Evolutionary conservation across 2,329 filamentous ascomycete species (phyloP).

Genomic region (Dactylellina leptospora): DNA sequence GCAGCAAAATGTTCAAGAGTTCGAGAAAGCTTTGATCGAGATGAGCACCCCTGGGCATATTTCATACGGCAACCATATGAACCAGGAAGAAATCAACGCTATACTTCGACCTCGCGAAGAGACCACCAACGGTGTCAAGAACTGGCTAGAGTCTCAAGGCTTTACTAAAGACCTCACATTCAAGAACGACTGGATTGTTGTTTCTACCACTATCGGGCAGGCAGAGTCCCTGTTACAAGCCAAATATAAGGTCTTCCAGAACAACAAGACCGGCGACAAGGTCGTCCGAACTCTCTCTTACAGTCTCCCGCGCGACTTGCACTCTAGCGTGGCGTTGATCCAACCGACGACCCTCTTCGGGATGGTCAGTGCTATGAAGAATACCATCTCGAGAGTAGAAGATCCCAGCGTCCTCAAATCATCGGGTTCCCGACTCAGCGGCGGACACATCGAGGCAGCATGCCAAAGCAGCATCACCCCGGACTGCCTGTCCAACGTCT

Average conservation of each 20-base stretch:
- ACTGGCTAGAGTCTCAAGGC: constrained; percentile 63
- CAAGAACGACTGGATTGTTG: constrained; percentile 60
- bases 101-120: constrained; percentile 62
- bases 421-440: not conserved
- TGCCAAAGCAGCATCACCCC: constrained; percentile 59
- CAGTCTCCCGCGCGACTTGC: constrained; percentile 69
- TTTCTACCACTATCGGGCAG: constrained; percentile 56
- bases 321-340: constrained; percentile 69
- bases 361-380: constrained; percentile 37
- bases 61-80: constrained; percentile 65
- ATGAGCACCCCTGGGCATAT: constrained; percentile 63
- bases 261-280: constrained; percentile 52
- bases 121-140: constrained; percentile 59
- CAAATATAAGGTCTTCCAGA: constrained; percentile 57
- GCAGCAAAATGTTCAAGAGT: constrained; percentile 56
- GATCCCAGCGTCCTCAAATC: constrained; percentile 14
- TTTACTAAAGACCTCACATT: constrained; percentile 59
- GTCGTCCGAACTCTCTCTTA: constrained; percentile 61
- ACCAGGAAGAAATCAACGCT: constrained; percentile 61
- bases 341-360: constrained; percentile 72
- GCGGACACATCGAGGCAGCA: constrained; percentile 31
- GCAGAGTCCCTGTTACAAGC: constrained; percentile 57
- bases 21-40: constrained; percentile 58
- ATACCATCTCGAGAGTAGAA: constrained; percentile 26
- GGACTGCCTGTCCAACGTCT: constrained; percentile 58